These are phyloP conservation scores for Phytophthora europaea DNA, from an alignment of 352 stramenopile genomes.

Conservation along the genomic window DNA sequence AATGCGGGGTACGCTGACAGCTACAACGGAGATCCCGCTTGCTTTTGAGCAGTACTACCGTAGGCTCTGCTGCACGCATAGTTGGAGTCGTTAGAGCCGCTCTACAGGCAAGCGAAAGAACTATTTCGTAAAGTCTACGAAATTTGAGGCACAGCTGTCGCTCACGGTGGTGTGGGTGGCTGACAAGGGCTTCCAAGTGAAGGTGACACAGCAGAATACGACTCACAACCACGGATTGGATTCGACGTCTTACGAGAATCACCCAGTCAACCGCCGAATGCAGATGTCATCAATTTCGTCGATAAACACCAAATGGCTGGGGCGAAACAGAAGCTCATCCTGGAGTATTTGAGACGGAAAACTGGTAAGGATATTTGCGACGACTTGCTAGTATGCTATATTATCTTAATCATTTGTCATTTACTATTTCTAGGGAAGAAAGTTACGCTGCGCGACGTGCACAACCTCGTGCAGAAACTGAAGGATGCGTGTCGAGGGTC, in stretches of 20 bases:
- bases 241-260: not conserved
- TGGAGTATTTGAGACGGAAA: not conserved
- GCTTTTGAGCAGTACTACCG: not conserved
- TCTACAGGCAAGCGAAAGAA: constrained; percentile 1
- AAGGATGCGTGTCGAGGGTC: not conserved
- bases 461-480: constrained; percentile 4
- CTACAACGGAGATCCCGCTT: too few relatives aligned
- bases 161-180: not conserved
- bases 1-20: too few relatives aligned
- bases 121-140: constrained; percentile 13
- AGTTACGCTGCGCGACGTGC: constrained; percentile 4
- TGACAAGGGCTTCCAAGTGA: not conserved
- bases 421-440: constrained; percentile 1
- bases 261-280: not conserved
- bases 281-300: constrained; percentile 1
- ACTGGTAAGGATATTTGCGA: not conserved
- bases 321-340: not conserved
- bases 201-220: not conserved
- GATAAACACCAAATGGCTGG: not conserved
- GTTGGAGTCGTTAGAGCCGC: constrained; percentile 2
- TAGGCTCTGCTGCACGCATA: constrained; percentile 2
- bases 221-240: not conserved
- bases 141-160: not conserved
- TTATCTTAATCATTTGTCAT: not conserved
- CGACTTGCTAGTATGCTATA: not conserved